These are phyloP conservation scores for Colletotrichum truncatum DNA, from an alignment of 2,329 filamentous ascomycete genomes.

Conservation along the genomic window DNA sequence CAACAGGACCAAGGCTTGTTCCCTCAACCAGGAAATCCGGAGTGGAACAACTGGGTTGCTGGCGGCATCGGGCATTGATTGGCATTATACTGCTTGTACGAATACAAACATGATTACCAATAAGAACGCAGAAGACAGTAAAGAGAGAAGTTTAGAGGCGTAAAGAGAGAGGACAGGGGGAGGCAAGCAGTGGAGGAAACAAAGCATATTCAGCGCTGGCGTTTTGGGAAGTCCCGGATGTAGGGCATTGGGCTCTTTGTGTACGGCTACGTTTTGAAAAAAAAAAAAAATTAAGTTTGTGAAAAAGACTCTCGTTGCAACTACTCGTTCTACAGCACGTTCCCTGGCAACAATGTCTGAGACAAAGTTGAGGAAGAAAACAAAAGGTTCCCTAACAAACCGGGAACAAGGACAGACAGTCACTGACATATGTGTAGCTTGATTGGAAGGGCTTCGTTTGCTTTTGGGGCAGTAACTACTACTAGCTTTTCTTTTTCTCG, in stretches of 20 bases:
- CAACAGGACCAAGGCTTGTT: conserved; percentile 40
- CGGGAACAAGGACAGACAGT: no score
- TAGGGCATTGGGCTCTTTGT: not conserved
- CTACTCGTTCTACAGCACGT: no score
- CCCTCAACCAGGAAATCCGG: conserved; percentile 71
- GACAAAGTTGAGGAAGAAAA: no score
- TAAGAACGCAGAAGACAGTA: not conserved
- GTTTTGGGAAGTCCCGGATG: not conserved
- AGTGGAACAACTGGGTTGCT: conserved; percentile 71
- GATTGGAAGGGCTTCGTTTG: no score
- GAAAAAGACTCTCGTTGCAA: not conserved
- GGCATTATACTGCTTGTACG: not conserved
- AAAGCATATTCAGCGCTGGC: conserved; percentile 27
- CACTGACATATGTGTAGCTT: no score
- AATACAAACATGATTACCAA: not conserved
- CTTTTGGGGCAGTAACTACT: no score
- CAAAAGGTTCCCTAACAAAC: no score
- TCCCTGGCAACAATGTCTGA: no score
- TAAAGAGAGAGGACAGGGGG: not conserved
- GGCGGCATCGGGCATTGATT: conserved; percentile 70
- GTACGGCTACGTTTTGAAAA: not conserved
- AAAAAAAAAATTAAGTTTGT: not conserved
- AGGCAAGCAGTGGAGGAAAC: not conserved
- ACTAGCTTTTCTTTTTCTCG: no score
- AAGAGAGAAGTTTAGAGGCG: not conserved